A percentile compares a stretch with the other conserved stretches of the same genome.
These are phyloP conservation scores for Nidularia sp. DNA, from an alignment of 768 basidiomycete genomes.

Conservation along the genomic window DNA sequence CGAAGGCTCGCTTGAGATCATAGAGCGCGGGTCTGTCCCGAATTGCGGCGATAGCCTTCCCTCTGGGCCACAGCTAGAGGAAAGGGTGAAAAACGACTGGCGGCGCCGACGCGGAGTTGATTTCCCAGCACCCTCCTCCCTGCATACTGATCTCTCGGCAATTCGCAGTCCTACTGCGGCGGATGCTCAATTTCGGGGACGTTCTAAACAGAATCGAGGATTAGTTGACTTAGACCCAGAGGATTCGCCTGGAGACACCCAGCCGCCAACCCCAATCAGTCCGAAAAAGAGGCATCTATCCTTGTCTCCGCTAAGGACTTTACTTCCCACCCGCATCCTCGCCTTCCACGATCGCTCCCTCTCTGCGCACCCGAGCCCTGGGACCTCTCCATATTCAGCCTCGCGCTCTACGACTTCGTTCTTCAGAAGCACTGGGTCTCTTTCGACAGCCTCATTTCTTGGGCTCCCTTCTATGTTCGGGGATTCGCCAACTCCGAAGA, in stretches of 20 bases:
- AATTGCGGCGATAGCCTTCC: slow-evolving; percentile 38
- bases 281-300: slow-evolving; percentile 36
- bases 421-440: slow-evolving; percentile 42
- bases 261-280: slow-evolving; percentile 9
- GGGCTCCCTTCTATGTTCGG: slow-evolving; percentile 20
- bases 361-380: slow-evolving; percentile 37
- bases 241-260: neutral
- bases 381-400: slow-evolving; percentile 33
- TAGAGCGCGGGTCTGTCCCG: slow-evolving; percentile 41
- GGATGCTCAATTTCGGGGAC: slow-evolving; percentile 13
- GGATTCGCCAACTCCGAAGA: slow-evolving; percentile 15
- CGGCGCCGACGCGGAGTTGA: slow-evolving; percentile 24
- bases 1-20: slow-evolving; percentile 50
- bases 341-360: slow-evolving; percentile 29
- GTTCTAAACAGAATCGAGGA: slow-evolving; percentile 21
- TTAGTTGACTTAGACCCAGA: slow-evolving; percentile 24
- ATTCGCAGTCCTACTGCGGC: neutral
- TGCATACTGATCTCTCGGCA: slow-evolving; percentile 2
- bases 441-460: slow-evolving; percentile 35
- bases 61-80: slow-evolving; percentile 33
- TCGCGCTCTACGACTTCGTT: slow-evolving; percentile 29
- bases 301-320: slow-evolving; percentile 41
- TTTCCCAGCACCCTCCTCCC: slow-evolving; percentile 19
- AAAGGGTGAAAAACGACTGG: slow-evolving; percentile 32
- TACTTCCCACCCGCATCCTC: slow-evolving; percentile 37